Evolutionary conservation across 257 asterid species (phyloP).

Genomic region (Forsythia viridissima): DNA sequence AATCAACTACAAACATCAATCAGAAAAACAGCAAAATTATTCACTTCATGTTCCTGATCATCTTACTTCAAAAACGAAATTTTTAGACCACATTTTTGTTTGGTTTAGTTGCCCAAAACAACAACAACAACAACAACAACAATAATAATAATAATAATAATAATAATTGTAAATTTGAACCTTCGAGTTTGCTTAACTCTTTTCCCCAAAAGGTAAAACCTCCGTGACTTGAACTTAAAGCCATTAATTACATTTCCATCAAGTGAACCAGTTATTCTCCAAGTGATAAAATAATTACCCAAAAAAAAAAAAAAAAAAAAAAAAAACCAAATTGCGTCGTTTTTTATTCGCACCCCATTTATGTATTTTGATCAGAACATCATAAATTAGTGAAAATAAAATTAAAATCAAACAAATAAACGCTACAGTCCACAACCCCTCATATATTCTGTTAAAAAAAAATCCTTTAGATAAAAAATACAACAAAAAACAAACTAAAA

Average conservation of each 20-base stretch:
- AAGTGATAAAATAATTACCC: not conserved
- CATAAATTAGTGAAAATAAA: not conserved
- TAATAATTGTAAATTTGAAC: not conserved
- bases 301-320: not conserved
- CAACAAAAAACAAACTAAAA: not conserved
- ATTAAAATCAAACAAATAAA: not conserved
- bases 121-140: not conserved
- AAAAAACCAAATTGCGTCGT: not conserved
- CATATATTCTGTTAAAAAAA: not conserved
- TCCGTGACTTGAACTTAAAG: not conserved
- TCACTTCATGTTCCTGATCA: not conserved
- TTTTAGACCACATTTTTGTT: not conserved
- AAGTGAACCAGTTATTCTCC: not conserved
- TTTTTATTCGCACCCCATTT: not conserved
- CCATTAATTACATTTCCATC: not conserved
- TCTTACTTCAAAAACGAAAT: constrained; percentile 12
- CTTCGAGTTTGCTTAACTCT: not conserved
- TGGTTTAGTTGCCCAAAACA: not conserved
- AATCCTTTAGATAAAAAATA: not conserved
- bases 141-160: not conserved
- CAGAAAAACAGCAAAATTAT: constrained; percentile 11
- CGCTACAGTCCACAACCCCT: not conserved
- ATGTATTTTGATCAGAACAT: not conserved
- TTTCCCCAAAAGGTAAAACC: not conserved
- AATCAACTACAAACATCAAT: not conserved